A percentile compares a stretch with the other conserved stretches of the same genome.
These are phyloP conservation scores for Sicyos edulis DNA, from an alignment of 306 rosid species.

Conservation along the genomic window DNA sequence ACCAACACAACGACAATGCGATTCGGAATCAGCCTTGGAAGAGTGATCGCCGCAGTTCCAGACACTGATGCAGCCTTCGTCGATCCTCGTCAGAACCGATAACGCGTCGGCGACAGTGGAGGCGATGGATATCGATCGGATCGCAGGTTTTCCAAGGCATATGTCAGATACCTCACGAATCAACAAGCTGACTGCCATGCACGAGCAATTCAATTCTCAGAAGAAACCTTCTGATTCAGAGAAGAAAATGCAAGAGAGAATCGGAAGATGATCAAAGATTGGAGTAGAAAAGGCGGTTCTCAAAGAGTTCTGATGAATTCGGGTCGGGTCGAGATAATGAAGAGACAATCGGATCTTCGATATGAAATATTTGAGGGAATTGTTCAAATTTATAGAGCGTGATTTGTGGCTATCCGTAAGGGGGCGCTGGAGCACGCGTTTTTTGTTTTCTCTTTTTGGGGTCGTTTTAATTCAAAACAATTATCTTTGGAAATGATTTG, in stretches of 20 bases:
- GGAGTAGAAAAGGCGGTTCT: background rate
- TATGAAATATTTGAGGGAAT: no score
- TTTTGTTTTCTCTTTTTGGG: no score
- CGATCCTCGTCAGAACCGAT: slow-evolving; percentile 37
- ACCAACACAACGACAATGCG: slow-evolving; percentile 52
- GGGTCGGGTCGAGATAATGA: background rate
- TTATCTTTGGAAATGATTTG: no score
- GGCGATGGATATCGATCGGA: slow-evolving; percentile 42
- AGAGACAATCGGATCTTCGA: no score
- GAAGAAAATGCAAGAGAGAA: background rate
- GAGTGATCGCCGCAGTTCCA: slow-evolving; percentile 65
- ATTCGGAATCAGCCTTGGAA: background rate
- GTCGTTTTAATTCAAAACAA: no score
- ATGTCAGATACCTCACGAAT: slow-evolving; percentile 57
- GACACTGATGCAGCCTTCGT: slow-evolving; percentile 47
- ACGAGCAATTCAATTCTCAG: slow-evolving; percentile 23
- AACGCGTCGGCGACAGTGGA: slow-evolving; percentile 64
- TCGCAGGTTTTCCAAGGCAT: slow-evolving; percentile 82
- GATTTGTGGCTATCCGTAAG: no score
- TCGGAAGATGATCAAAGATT: background rate
- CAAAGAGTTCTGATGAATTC: background rate
- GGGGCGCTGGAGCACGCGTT: no score
- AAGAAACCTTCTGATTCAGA: background rate
- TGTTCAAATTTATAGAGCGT: no score
- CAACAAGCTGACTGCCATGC: slow-evolving; percentile 71